Conservation (phyloP, 2,329 filamentous ascomycete genomes). For the Microsporum canis region DNA sequence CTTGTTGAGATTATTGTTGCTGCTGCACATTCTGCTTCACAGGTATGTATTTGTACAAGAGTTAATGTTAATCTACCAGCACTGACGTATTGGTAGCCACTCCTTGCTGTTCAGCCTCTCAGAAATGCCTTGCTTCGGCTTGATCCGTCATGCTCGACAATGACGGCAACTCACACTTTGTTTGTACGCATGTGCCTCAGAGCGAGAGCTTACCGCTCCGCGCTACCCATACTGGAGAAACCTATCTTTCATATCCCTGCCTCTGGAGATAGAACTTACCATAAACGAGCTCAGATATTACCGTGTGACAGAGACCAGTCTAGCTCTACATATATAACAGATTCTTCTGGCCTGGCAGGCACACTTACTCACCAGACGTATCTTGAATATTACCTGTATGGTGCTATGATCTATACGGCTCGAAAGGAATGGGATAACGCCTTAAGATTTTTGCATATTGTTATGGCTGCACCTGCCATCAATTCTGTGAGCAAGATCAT, state of each 20-base stretch:
- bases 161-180: slow-evolving; percentile 35
- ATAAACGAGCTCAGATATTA: slow-evolving; percentile 16
- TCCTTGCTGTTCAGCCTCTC: slow-evolving; percentile 31
- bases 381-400: slow-evolving; percentile 55
- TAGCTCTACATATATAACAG: slow-evolving; percentile 26
- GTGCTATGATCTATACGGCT: slow-evolving; percentile 54
- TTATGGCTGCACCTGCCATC: slow-evolving; percentile 55
- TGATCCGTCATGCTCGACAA: slow-evolving; percentile 31
- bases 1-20: slow-evolving; percentile 27
- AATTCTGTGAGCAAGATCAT: slow-evolving; percentile 63
- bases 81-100: slow-evolving; percentile 21
- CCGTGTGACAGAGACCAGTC: slow-evolving; percentile 25
- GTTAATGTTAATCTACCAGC: not conserved
- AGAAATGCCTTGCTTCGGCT: slow-evolving; percentile 35
- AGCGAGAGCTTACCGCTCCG: slow-evolving; percentile 30
- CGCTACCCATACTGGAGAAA: slow-evolving; percentile 31
- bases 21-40: slow-evolving; percentile 24
- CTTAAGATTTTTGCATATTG: slow-evolving; percentile 49
- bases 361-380: slow-evolving; percentile 32
- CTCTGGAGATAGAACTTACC: slow-evolving; percentile 17
- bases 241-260: slow-evolving; percentile 34
- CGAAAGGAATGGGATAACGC: slow-evolving; percentile 53
- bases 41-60: slow-evolving; percentile 21
- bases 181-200: slow-evolving; percentile 34
- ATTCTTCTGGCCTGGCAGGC: slow-evolving; percentile 29